Base-by-base conservation (phyloP, 805 yeast genomes). In the Candida nemodendra region DNA sequence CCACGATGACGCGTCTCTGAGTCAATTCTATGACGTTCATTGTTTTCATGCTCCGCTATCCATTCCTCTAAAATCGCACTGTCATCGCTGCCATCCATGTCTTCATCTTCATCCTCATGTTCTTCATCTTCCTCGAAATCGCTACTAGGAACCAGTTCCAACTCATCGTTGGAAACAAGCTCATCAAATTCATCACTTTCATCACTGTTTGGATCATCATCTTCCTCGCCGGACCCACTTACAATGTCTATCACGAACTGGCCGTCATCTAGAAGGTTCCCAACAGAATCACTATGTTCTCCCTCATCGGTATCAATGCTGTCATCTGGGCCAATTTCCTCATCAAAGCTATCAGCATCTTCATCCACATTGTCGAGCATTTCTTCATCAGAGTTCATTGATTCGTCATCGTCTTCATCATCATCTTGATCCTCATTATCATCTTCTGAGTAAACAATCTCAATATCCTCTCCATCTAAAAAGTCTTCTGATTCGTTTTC, bases 361-460 rank as follows among this genome's bases (percentile, higher is more conserved):
- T 24, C 36, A 30, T 40, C 56, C 18, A 38, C 48, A 21, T 41
- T 48, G 9, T 37, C 41, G 15, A 40, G 32, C 28, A 40, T 42
- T n/a, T 32, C 38, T 18, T 36, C 36, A 9, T 45, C 51, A 18
- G 42, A 36, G 30, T 48, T 59, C 11, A 46, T 57, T 6, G 57
- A 62, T 24, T 73, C 70, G 27, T 81, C 89, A 8, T 43, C 54
- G n/a, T 40, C 51, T 11, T 41, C 53, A 17, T 36, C 41, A 9
- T 33, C 46, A 37, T 41, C 52, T 13, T 45, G 47, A 6, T 30
- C 40, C 17, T 39, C 35, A 18, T 45, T 57, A 18, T 42, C 60
- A 26, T 54, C 60, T 13, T 50, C 54, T 11, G 58, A 51, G 31
- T 54, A 56, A 9, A 51, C 53, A 33, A 54, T 48, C 25, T 61